phyloP scores from a whole-genome alignment of 2,329 filamentous ascomycete genomes.

The Colletotrichum trifolii region DNA sequence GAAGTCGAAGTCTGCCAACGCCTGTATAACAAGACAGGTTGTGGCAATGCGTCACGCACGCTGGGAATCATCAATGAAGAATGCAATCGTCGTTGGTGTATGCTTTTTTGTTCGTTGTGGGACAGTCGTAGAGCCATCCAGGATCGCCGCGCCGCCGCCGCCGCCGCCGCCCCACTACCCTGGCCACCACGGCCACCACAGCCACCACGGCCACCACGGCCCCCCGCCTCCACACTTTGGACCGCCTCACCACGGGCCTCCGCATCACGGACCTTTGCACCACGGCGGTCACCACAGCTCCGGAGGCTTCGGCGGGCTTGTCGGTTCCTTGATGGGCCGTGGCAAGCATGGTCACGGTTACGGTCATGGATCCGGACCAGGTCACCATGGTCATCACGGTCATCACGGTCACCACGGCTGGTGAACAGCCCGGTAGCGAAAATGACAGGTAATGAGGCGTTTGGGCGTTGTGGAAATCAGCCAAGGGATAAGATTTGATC shows the following conservation, averaged over 20 bases:
- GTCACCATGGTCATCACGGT: constrained; percentile 26
- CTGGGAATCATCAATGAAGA: constrained; percentile 38
- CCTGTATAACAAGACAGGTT: constrained; percentile 25
- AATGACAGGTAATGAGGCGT: too few relatives aligned
- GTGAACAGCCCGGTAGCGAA: neutral
- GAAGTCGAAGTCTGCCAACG: constrained; percentile 26
- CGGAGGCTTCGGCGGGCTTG: constrained; percentile 40
- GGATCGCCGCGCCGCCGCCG: neutral
- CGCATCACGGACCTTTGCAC: constrained; percentile 16
- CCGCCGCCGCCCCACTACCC: neutral
- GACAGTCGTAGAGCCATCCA: constrained; percentile 10
- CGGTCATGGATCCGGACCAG: neutral
- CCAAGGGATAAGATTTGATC: too few relatives aligned
- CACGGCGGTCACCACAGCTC: constrained; percentile 33
- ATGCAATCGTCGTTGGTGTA: constrained; percentile 32
- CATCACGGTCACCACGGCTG: constrained; percentile 2
- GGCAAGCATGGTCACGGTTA: constrained; percentile 21
- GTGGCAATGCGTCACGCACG: constrained; percentile 32
- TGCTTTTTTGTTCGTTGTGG: constrained; percentile 28
- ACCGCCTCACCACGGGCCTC: constrained; percentile 26
- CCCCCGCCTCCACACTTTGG: constrained; percentile 21
- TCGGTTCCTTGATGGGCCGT: constrained; percentile 35
- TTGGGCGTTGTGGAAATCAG: too few relatives aligned
- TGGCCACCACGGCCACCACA: constrained; percentile 22
- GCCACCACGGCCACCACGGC: constrained; percentile 13